These are phyloP conservation scores for Beauveria asiatica DNA, from an alignment of 2,329 filamentous ascomycete species.

Conservation along the genomic window DNA sequence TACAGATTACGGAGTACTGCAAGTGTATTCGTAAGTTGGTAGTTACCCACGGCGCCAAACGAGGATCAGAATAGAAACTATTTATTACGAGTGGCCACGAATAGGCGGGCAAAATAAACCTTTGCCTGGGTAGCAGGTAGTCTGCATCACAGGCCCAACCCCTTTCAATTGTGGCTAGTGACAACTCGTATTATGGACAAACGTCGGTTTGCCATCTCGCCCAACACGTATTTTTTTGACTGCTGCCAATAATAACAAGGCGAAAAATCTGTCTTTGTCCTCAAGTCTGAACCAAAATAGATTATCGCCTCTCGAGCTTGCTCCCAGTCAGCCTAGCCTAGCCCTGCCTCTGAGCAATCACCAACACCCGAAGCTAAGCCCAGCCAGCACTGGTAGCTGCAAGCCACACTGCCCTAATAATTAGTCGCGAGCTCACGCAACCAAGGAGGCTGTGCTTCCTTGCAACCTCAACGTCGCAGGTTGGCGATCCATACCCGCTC, in stretches of 20 bases:
- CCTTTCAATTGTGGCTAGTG: slow-evolving; percentile 8
- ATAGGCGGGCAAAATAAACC: not conserved
- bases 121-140: not conserved
- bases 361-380: not conserved
- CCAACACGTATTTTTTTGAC: not conserved
- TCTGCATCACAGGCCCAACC: not conserved
- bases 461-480: slow-evolving; percentile 10
- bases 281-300: not conserved
- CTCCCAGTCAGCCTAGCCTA: not conserved
- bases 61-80: not conserved
- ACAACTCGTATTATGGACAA: not conserved
- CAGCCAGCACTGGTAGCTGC: not conserved
- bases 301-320: not conserved
- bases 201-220: not conserved
- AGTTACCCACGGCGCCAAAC: not conserved
- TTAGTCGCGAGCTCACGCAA: slow-evolving; percentile 10
- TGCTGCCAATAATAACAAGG: not conserved
- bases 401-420: slow-evolving; percentile 3
- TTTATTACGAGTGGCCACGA: not conserved
- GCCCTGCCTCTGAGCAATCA: slow-evolving; percentile 1
- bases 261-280: not conserved
- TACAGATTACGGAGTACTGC: too few species aligned
- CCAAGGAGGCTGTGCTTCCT: slow-evolving; percentile 11
- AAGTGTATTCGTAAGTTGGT: not conserved
- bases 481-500: not conserved